Conservation (phyloP, 2,329 filamentous ascomycete genomes). For the Fusarium annulatum region DNA sequence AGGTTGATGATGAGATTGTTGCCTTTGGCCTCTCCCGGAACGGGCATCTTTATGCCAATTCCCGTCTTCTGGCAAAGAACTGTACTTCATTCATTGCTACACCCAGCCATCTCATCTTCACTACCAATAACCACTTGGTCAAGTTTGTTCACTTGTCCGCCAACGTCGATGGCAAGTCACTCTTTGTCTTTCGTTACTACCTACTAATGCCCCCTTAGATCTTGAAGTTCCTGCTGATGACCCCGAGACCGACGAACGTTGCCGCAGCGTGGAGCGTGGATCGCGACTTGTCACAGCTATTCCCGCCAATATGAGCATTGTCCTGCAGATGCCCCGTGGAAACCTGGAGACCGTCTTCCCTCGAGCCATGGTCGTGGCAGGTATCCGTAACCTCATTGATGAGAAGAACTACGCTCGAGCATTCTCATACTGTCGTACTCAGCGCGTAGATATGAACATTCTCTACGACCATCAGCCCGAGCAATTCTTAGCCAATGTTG, state of each 20-base stretch:
- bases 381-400: constrained; percentile 84
- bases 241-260: constrained; percentile 91
- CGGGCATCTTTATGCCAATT: constrained; percentile 83
- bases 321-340: constrained; percentile 94
- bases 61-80: constrained; percentile 79
- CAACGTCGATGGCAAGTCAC: constrained; percentile 67
- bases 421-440: constrained; percentile 88
- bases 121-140: constrained; percentile 89
- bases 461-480: constrained; percentile 91
- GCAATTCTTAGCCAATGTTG: constrained; percentile 82
- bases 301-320: constrained; percentile 84
- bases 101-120: constrained; percentile 85
- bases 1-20: constrained; percentile 56
- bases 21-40: constrained; percentile 76
- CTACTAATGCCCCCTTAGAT: constrained; percentile 60
- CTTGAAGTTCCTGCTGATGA: constrained; percentile 88
- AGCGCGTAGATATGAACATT: constrained; percentile 98
- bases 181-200: neutral
- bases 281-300: constrained; percentile 88
- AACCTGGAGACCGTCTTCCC: constrained; percentile 97
- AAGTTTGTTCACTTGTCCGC: constrained; percentile 88
- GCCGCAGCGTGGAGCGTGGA: constrained; percentile 90
- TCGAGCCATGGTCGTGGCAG: constrained; percentile 89
- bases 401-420: constrained; percentile 83
- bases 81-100: constrained; percentile 93